These are phyloP conservation scores for Populus hybrid DNA, from an alignment of 441 rosid genomes.

Conservation along the genomic window DNA sequence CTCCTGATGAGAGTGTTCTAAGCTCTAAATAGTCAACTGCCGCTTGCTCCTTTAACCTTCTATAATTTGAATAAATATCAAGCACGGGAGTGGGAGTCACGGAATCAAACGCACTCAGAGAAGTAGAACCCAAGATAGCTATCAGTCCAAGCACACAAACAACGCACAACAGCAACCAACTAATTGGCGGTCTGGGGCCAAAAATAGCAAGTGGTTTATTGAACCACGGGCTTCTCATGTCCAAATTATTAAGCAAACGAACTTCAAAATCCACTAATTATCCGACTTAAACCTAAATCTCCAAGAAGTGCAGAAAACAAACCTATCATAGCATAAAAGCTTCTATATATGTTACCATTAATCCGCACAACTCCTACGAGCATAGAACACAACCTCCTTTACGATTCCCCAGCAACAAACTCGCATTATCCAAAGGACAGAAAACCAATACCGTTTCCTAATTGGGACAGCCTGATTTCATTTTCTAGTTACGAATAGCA, in stretches of 20 bases:
- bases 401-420: background rate
- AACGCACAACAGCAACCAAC: conserved; percentile 64
- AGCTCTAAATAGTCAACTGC: conserved; percentile 79
- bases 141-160: conserved; percentile 64
- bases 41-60: conserved; percentile 90
- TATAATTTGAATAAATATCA: conserved; percentile 62
- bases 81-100: conserved; percentile 41
- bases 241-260: conserved; percentile 35
- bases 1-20: conserved; percentile 55
- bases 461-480: conserved; percentile 5
- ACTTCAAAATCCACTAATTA: conserved; percentile 29
- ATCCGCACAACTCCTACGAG: conserved; percentile 30
- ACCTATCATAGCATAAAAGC: conserved; percentile 37
- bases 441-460: background rate
- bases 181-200: conserved; percentile 67
- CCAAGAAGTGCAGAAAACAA: conserved; percentile 32
- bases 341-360: conserved; percentile 29
- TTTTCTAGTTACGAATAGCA: conserved; percentile 25
- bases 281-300: conserved; percentile 23
- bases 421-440: conserved; percentile 12
- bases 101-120: conserved; percentile 54
- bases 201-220: conserved; percentile 53
- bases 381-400: conserved; percentile 21
- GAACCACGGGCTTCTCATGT: conserved; percentile 88
- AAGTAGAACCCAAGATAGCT: conserved; percentile 64